These are phyloP conservation scores for Tulasnella sp. DNA, from an alignment of 768 basidiomycete genomes.

Conservation along the genomic window DNA sequence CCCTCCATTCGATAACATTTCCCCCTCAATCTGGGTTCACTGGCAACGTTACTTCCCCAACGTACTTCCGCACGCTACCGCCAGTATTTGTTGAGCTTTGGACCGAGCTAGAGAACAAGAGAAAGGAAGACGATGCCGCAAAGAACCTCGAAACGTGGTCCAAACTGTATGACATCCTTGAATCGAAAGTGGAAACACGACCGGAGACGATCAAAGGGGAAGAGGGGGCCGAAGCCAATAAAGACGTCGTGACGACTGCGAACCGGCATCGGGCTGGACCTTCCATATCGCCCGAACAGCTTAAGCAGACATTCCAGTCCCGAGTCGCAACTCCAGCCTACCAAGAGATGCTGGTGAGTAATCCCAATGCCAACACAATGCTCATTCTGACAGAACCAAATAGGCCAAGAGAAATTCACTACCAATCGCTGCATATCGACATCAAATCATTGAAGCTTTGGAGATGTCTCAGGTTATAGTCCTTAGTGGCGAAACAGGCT, in stretches of 20 bases:
- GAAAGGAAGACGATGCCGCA: conserved; percentile 63
- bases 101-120: conserved; percentile 77
- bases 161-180: conserved; percentile 64
- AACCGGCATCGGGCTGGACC: neutral
- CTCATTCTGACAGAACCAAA: neutral
- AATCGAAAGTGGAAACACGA: conserved; percentile 54
- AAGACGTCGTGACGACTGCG: neutral
- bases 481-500: conserved; percentile 81
- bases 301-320: conserved; percentile 62
- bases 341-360: conserved; percentile 84
- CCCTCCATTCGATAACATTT: conserved; percentile 77
- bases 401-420: conserved; percentile 75
- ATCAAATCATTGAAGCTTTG: conserved; percentile 69
- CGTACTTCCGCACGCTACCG: conserved; percentile 81
- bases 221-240: neutral
- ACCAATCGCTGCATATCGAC: conserved; percentile 83
- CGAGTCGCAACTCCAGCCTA: conserved; percentile 68
- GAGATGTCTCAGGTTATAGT: conserved; percentile 82
- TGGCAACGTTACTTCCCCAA: conserved; percentile 53
- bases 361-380: neutral
- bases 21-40: conserved; percentile 63
- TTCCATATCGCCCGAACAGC: conserved; percentile 47
- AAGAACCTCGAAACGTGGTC: conserved; percentile 74
- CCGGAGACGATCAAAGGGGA: neutral
- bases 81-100: conserved; percentile 84